Evolutionary conservation across 1,284 basidiomycete genomes (phyloP), one percentile per base, ranked within the genome.

Genomic region (Singerocomus rubriflavus): DNA sequence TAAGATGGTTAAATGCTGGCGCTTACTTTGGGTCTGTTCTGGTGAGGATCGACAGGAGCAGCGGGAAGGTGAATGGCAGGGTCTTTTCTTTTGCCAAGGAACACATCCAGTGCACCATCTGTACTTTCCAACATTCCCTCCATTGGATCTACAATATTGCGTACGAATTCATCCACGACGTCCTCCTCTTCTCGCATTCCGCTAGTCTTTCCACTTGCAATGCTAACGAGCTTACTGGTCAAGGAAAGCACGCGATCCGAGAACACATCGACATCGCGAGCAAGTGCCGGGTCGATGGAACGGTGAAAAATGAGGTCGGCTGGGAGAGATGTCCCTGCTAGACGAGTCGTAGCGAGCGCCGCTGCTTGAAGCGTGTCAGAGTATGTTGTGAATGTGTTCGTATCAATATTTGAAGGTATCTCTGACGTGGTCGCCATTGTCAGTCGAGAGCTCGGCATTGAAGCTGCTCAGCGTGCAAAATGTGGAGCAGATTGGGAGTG

Each of bases 101-200:
- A 81, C 54, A 90, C 82, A 63, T 98, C 94, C 34, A 98, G 68
- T 55, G 83, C 84, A 5, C 82, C 84, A 65, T 97, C 91, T 5
- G 93, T 88, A 49, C 82, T 79, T 69, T 98, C 96, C 50, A 97
- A 71, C 49, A 98, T 67, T 34, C 81, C 78, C 67, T 98, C 96
- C 71, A 97, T 81, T 0, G 83, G 73, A 64, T 95, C 91, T 14
- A 92, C 86, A 0, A 96, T 79, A 30, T 81, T 65, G n/a, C 79
- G 74, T 55, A 85, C 79, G 66, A 93, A 97, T 56, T 81, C 81
- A 64, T 96, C 93, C 21, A 85, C 71, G 2, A 95, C 76, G 70
- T 94, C 88, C 56, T 94, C 92, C 59, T 87, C 80, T 49, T 75
- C 80, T 54, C 79, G 74, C 46, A 90, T 61, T 64, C 78, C 84